These are phyloP conservation scores for Scheffersomyces illinoinensis DNA, from an alignment of 1,139 yeast genomes.

Conservation along the genomic window DNA sequence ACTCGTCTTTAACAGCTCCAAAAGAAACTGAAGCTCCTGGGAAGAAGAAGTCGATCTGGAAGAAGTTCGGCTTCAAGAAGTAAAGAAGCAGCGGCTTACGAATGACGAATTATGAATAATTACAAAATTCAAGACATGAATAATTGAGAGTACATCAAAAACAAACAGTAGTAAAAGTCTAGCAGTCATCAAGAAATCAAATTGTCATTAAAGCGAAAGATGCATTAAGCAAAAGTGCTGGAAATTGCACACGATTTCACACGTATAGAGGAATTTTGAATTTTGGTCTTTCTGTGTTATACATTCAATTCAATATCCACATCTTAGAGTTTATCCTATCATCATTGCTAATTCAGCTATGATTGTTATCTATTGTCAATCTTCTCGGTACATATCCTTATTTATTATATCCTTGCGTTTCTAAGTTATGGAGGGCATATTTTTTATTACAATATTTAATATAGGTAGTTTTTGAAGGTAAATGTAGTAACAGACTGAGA, in stretches of 20 bases:
- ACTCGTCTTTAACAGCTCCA: slow-evolving; percentile 2
- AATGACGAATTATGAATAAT: slow-evolving; percentile 1
- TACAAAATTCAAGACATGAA: background rate
- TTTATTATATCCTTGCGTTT: background rate
- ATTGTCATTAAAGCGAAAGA: background rate
- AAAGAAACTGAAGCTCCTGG: slow-evolving; percentile 12
- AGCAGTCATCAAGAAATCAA: background rate
- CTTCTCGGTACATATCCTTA: background rate
- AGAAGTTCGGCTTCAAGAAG: slow-evolving; percentile 33
- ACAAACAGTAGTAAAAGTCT: background rate
- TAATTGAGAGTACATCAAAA: background rate
- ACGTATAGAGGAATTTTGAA: background rate
- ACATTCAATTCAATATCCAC: background rate
- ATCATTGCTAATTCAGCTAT: background rate
- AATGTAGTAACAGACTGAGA: background rate
- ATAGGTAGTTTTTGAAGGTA: background rate
- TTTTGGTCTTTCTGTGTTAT: background rate
- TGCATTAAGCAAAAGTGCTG: background rate
- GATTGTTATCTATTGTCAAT: background rate
- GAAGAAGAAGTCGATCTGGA: slow-evolving; percentile 32
- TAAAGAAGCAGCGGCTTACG: slow-evolving; percentile 4
- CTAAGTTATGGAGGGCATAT: background rate
- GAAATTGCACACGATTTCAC: background rate
- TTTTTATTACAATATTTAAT: background rate
- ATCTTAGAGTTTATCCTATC: background rate